Conservation (phyloP, 164 flowering plant genomes). For the Santalum album region DNA sequence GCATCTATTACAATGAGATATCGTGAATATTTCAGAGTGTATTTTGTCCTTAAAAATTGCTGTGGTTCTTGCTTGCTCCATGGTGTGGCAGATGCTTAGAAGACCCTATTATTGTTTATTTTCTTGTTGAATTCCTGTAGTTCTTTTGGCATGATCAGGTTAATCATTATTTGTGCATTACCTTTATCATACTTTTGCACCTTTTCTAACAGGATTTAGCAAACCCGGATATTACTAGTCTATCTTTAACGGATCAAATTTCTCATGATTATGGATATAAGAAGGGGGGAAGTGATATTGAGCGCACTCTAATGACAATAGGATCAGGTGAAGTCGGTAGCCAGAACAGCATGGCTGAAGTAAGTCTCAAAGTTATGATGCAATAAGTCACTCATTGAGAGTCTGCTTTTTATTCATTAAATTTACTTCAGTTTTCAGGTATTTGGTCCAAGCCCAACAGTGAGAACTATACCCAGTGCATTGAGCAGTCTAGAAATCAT, state of each 20-base stretch:
- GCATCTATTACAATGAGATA: no score
- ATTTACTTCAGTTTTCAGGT: slow-evolving; percentile 50
- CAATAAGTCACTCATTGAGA: background rate
- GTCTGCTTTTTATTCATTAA: slow-evolving; percentile 3
- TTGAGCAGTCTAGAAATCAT: slow-evolving; percentile 38
- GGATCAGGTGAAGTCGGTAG: slow-evolving; percentile 26
- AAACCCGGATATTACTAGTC: slow-evolving; percentile 16
- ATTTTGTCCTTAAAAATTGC: no score
- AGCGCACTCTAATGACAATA: slow-evolving; percentile 47
- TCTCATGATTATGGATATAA: slow-evolving; percentile 25
- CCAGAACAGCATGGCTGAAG: slow-evolving; percentile 31
- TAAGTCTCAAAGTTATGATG: slow-evolving; percentile 23
- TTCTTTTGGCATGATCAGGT: no score
- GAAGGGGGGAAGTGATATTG: slow-evolving; percentile 41
- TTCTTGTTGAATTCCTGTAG: no score
- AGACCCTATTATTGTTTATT: no score
- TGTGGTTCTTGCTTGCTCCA: no score
- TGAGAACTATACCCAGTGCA: slow-evolving; percentile 74
- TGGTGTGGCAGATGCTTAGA: no score
- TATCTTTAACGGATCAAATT: slow-evolving; percentile 20
- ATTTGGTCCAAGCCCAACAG: slow-evolving; percentile 80
- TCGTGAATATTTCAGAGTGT: no score
- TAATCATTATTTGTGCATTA: background rate
- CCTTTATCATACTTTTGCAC: background rate
- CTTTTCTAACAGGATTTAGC: slow-evolving; percentile 38